Percentiles rank a stretch among this genome's conserved stretches.
These are phyloP conservation scores for Chlorella variabilis DNA, from an alignment of 163 green algal genomes.

Conservation along the genomic window DNA sequence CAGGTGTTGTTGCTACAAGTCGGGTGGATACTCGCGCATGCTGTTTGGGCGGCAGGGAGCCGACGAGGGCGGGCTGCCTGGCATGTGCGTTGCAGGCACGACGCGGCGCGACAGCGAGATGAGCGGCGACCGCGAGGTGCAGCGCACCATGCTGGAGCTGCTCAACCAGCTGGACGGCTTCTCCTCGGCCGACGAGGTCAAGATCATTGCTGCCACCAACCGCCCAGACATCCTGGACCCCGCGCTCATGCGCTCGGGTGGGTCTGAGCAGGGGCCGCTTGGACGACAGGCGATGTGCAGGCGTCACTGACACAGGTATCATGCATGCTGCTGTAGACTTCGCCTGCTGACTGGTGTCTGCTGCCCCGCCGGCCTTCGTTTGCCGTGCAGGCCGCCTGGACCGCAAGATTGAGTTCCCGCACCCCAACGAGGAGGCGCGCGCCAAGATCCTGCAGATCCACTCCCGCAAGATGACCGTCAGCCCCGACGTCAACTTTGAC, in stretches of 20 bases:
- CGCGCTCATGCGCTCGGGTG: conserved; percentile 93
- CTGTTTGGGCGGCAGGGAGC: no score
- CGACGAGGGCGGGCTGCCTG: no score
- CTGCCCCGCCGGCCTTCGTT: not conserved
- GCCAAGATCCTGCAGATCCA: conserved; percentile 92
- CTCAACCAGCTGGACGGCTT: conserved; percentile 99
- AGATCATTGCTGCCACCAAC: conserved; percentile 99
- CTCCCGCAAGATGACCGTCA: conserved; percentile 92
- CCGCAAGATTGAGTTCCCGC: conserved; percentile 99
- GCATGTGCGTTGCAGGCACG: conserved; percentile 77
- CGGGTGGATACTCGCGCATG: no score
- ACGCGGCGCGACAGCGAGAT: conserved; percentile 98
- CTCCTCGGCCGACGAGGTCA: conserved; percentile 91
- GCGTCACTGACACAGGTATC: not conserved
- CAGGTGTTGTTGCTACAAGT: no score
- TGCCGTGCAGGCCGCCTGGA: conserved; percentile 88
- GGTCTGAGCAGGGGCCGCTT: no score
- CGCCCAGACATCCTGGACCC: conserved; percentile 98
- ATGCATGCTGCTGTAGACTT: not conserved
- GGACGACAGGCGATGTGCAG: no score
- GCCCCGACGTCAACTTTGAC: conserved; percentile 97
- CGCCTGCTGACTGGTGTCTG: no score
- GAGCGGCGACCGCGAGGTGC: conserved; percentile 96
- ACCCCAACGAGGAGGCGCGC: conserved; percentile 96
- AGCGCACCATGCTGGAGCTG: conserved; percentile 99